These are phyloP conservation scores for Yamagishiella unicocca DNA, from an alignment of 139 green algal genomes.

Conservation along the genomic window DNA sequence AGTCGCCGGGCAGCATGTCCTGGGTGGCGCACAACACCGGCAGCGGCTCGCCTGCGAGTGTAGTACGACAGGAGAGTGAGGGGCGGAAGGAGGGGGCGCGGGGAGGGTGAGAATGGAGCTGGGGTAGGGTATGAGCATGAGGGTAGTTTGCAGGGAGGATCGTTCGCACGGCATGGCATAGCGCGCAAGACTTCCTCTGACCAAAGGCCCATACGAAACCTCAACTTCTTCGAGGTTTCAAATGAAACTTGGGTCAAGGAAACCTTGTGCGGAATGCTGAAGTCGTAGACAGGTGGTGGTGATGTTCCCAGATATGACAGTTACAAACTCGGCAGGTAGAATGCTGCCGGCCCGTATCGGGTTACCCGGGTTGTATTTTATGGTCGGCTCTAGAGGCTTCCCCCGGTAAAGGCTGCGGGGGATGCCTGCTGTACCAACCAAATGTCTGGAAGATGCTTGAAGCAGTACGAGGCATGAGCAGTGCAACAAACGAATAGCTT, in stretches of 20 bases:
- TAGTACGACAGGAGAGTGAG: neutral
- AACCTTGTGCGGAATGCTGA: neutral
- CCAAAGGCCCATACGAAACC: too few species aligned
- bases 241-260: neutral
- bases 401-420: slow-evolving; percentile 11
- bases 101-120: neutral
- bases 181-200: too few species aligned
- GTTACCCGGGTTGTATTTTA: slow-evolving; percentile 10
- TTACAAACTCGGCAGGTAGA: slow-evolving; percentile 4
- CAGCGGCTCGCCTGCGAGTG: neutral
- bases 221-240: too few species aligned
- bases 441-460: too few species aligned
- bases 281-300: neutral
- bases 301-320: slow-evolving; percentile 22
- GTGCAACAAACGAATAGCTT: too few species aligned
- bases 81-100: neutral
- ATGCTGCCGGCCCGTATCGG: slow-evolving; percentile 28
- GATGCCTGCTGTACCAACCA: slow-evolving; percentile 29
- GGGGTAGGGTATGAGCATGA: neutral
- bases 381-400: slow-evolving; percentile 31
- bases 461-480: too few species aligned
- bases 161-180: too few species aligned
- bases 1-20: slow-evolving; percentile 14
- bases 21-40: neutral
- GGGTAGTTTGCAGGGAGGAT: too few species aligned